These are phyloP conservation scores for Cenchrus purpureus DNA, from an alignment of 176 grass and related monocot species.

Conservation along the genomic window DNA sequence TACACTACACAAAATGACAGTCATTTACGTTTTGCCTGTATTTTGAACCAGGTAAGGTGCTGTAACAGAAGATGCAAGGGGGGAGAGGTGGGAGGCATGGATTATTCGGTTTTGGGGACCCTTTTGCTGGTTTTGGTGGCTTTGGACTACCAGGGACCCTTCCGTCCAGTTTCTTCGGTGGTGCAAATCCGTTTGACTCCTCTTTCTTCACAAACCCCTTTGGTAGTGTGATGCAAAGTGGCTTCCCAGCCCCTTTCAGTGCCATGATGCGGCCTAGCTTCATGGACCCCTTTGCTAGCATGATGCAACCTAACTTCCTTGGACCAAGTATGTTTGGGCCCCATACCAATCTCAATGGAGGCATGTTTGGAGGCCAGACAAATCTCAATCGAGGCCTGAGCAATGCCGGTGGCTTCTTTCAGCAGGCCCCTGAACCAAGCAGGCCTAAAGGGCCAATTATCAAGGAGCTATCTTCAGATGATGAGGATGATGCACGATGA, in stretches of 20 bases:
- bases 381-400: conserved; percentile 31
- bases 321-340: conserved; percentile 42
- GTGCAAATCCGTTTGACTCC: conserved; percentile 63
- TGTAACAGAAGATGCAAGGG: conserved; percentile 52
- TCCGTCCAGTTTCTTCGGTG: conserved; percentile 62
- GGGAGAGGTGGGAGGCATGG: conserved; percentile 55
- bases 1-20: not conserved
- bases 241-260: conserved; percentile 50
- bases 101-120: conserved; percentile 54
- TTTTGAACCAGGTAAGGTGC: conserved; percentile 15
- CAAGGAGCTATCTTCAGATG: conserved; percentile 71
- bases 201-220: conserved; percentile 70
- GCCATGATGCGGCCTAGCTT: conserved; percentile 61
- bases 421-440: conserved; percentile 53
- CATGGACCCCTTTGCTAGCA: conserved; percentile 51
- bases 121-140: conserved; percentile 48
- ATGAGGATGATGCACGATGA: conserved; percentile 38
- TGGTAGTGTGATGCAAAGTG: conserved; percentile 57
- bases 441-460: conserved; percentile 62
- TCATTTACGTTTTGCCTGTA: not conserved
- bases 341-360: conserved; percentile 27
- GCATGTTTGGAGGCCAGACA: conserved; percentile 33
- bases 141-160: conserved; percentile 50
- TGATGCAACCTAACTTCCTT: conserved; percentile 61
- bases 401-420: conserved; percentile 44